Evolutionary conservation across 2,329 filamentous ascomycete genomes (phyloP), one percentile per base, ranked within the genome.

Genomic region (Paraphaeosphaeria minitans): DNA sequence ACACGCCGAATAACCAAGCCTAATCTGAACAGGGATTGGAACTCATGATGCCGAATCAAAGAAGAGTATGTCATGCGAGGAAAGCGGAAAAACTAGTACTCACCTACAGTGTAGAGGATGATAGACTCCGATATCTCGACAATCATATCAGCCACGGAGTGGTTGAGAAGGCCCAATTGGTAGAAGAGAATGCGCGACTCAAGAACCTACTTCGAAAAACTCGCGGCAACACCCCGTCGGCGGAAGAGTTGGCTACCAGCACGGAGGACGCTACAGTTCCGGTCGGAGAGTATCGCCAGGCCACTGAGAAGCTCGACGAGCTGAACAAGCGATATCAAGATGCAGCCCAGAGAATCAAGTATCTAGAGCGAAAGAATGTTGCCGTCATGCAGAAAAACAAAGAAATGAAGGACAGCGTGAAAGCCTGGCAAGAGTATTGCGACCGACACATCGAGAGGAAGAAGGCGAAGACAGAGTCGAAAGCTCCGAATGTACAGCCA

Each of bases 371-470:
- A 55, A 75, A 75, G 60, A 75, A 74, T 39, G 61, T 54, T 2
- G 60, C 55, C 41, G 75, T 72, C 47, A 77, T 69, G 70, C 62
- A 71, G 46, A 74, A 75, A 54, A 75, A 77, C 53, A 71, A 67
- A 46, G 69, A 76, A 2, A 77, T 78, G 67, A 80, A 80, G 55
- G 68, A 76, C 14, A 76, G 62, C 35, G 74, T 77, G 8, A 72
- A 68, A 43, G 71, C 71, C 29, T 78, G 76, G 77, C 73, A 76
- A 57, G 66, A 71, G 22, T 77, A 75, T 46, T 67, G 64, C 45
- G 73, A 77, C 53, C 72, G 68, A 12, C 66, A 75, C 29, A 60
- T 64, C 4, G 67, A 64, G 16, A 70, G 66, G 35, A 66, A 64
- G 35, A 68, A 64, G 59, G 51, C 55, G 29, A 69, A 70, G 53